Evolutionary conservation across 1,139 yeast genomes (phyloP).

Genomic region (Blastobotrys buckinghamii): DNA sequence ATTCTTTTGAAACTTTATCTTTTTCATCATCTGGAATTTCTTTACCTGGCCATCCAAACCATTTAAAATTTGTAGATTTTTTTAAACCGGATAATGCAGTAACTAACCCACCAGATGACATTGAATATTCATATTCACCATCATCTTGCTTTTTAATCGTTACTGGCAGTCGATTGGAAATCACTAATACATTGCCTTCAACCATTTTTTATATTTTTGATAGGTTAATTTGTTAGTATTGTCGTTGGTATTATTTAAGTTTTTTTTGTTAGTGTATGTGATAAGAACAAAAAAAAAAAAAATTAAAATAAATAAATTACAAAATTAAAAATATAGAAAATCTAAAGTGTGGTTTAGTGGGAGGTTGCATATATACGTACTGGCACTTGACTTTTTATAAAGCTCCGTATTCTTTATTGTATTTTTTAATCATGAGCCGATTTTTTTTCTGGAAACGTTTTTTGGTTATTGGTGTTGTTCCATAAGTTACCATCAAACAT

Average conservation of each 20-base stretch:
- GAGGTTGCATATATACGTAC: neutral
- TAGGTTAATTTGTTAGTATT: neutral
- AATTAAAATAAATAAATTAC: neutral
- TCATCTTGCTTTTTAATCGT: conserved; percentile 70
- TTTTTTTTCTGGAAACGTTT: too few species aligned
- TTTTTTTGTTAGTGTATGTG: neutral
- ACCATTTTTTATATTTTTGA: conserved; percentile 14
- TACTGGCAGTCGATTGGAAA: conserved; percentile 91
- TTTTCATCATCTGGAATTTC: conserved; percentile 79
- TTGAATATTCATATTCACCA: conserved; percentile 60
- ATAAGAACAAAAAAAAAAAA: neutral
- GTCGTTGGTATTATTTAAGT: neutral
- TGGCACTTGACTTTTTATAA: too few species aligned
- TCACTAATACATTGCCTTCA: conserved; percentile 70
- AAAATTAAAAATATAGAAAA: neutral
- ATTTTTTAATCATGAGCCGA: too few species aligned
- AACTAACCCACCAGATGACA: conserved; percentile 97
- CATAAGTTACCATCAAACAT: too few species aligned
- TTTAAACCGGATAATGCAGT: conserved; percentile 92
- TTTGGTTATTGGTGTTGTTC: too few species aligned
- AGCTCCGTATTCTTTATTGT: too few species aligned
- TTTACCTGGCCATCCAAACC: conserved; percentile 96
- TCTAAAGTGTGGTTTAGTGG: neutral
- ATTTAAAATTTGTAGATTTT: conserved; percentile 78
- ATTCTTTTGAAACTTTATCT: conserved; percentile 58